Percentiles rank a stretch among this genome's conserved stretches.
Evolutionary conservation across 1,284 basidiomycete species (phyloP).

Genomic region (Bondarzewia mesenterica): DNA sequence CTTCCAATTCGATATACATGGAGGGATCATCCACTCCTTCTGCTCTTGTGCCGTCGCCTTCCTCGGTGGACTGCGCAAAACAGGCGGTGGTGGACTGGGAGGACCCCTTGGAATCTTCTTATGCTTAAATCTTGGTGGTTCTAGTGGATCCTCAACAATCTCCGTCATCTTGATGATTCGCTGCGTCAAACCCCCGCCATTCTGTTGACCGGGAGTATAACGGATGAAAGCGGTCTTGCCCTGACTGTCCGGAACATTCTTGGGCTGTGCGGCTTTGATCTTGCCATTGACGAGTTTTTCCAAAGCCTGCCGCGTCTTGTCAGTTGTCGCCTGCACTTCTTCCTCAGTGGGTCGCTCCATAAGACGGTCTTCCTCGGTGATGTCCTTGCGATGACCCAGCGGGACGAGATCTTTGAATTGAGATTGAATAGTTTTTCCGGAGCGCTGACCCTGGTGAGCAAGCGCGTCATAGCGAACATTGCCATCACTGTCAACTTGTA

Average conservation of each 20-base stretch:
- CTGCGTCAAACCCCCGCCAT: constrained; percentile 71
- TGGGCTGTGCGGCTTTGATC: constrained; percentile 95
- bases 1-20: constrained; percentile 99
- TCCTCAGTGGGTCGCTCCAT: constrained; percentile 94
- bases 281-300: constrained; percentile 93
- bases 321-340: constrained; percentile 81
- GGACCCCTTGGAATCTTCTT: constrained; percentile 97
- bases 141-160: constrained; percentile 93
- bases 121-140: constrained; percentile 95
- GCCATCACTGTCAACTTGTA: constrained; percentile 95
- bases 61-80: constrained; percentile 90
- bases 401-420: constrained; percentile 98
- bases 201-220: constrained; percentile 89
- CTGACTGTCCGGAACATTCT: constrained; percentile 72
- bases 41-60: constrained; percentile 96
- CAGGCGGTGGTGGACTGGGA: constrained; percentile 95
- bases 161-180: constrained; percentile 99
- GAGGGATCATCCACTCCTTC: constrained; percentile 99
- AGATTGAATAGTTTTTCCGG: constrained; percentile 83
- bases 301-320: constrained; percentile 84
- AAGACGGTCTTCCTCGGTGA: constrained; percentile 62
- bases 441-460: constrained; percentile 87
- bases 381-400: constrained; percentile 81
- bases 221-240: constrained; percentile 86
- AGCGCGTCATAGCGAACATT: constrained; percentile 97